These are phyloP conservation scores for Kingdonia uniflora DNA, from an alignment of 164 flowering plant genomes.

Conservation along the genomic window DNA sequence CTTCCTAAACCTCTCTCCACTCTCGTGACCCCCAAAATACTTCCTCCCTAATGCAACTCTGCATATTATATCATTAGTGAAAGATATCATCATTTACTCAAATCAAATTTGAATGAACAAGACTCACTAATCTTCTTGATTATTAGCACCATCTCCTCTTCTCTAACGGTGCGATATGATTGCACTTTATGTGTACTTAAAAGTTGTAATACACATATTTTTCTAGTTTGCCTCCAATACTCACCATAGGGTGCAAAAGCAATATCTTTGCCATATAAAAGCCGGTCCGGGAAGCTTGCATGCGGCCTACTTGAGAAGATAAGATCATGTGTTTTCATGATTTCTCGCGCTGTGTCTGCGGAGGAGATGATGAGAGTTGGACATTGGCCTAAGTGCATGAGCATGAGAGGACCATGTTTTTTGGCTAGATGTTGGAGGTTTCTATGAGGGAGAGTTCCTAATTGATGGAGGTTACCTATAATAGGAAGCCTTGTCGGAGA, in stretches of 20 bases:
- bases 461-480: conserved; percentile 11
- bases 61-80: conserved; percentile 11
- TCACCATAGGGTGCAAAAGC: conserved; percentile 10
- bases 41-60: conserved; percentile 22
- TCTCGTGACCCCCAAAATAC: conserved; percentile 8
- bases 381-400: conserved; percentile 1
- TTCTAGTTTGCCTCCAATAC: conserved; percentile 10
- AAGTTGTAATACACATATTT: conserved; percentile 4
- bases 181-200: conserved; percentile 3
- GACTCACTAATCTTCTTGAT: conserved; percentile 6
- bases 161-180: conserved; percentile 11
- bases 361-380: conserved; percentile 11
- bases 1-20: conserved; percentile 2
- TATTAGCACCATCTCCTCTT: conserved; percentile 17
- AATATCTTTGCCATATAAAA: conserved; percentile 5
- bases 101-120: conserved; percentile 1
- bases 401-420: conserved; percentile 7
- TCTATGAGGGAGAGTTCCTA: not conserved
- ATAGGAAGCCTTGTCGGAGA: conserved; percentile 3
- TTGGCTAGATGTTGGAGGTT: not conserved
- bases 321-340: conserved; percentile 9
- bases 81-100: conserved; percentile 6
- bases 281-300: not conserved
- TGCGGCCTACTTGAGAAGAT: conserved; percentile 7
- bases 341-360: conserved; percentile 3